A percentile compares a stretch with the other conserved stretches of the same genome.
Conservation (phyloP, 1,284 basidiomycete species). For the Heliocybe sulcata region DNA sequence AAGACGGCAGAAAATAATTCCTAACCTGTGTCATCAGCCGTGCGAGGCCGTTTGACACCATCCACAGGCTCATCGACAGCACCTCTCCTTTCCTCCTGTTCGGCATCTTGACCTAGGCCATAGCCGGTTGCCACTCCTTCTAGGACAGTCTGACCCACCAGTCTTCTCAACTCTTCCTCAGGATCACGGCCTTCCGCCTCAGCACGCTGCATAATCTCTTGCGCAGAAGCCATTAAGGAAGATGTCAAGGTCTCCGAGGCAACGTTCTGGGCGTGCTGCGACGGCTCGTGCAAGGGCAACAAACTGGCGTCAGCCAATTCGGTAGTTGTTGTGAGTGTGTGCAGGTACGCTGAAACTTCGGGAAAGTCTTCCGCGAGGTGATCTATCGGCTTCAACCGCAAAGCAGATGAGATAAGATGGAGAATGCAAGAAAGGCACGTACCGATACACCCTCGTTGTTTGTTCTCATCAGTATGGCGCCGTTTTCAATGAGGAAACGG, state of each 20-base stretch:
- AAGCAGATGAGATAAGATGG: not conserved
- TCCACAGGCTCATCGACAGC: constrained; percentile 10
- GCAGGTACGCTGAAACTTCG: constrained; percentile 66
- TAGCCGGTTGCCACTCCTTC: constrained; percentile 55
- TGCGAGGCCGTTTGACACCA: constrained; percentile 21
- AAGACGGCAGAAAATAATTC: not conserved
- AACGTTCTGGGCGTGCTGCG: constrained; percentile 62
- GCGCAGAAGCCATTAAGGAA: constrained; percentile 57
- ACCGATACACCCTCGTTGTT: constrained; percentile 79
- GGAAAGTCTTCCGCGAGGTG: constrained; percentile 75
- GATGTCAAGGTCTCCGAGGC: constrained; percentile 67
- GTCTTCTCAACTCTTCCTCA: constrained; percentile 47
- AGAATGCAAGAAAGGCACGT: constrained; percentile 23
- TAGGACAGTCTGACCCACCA: constrained; percentile 54
- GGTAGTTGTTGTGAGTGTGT: constrained; percentile 11
- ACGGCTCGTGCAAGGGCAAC: constrained; percentile 21
- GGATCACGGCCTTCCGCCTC: constrained; percentile 57
- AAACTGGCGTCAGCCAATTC: constrained; percentile 26
- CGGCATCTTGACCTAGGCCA: constrained; percentile 29
- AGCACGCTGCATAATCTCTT: constrained; percentile 59
- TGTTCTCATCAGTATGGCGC: constrained; percentile 56
- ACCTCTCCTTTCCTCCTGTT: constrained; percentile 13
- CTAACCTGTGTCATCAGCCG: constrained; percentile 14
- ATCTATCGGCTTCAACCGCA: constrained; percentile 54
- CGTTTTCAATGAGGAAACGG: constrained; percentile 70